Evolutionary conservation across 2,329 filamentous ascomycete genomes (phyloP).

Genomic region (Drechmeria coniospora): DNA sequence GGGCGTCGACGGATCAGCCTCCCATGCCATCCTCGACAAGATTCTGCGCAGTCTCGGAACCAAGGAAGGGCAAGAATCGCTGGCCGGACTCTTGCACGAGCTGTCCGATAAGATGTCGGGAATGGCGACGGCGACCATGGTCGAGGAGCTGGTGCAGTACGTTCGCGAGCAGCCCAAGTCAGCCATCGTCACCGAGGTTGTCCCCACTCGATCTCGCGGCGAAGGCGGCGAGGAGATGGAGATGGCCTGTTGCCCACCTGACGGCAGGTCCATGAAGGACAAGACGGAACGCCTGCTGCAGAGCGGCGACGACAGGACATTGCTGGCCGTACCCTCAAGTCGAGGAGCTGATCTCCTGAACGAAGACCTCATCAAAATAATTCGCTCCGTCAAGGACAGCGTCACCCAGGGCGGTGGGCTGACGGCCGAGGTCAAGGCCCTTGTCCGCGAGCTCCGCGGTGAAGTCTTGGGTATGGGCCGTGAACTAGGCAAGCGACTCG

Average conservation of each 20-base stretch:
- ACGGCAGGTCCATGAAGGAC: conserved; percentile 18
- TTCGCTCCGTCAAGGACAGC: conserved; percentile 81
- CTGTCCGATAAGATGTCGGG: conserved; percentile 57
- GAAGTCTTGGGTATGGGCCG: conserved; percentile 92
- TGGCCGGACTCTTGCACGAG: conserved; percentile 53
- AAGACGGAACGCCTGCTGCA: conserved; percentile 29
- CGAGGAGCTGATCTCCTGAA: conserved; percentile 42
- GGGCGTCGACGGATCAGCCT: conserved; percentile 38
- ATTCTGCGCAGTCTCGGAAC: conserved; percentile 94
- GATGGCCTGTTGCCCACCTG: too few relatives aligned
- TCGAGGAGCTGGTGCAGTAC: conserved; percentile 54
- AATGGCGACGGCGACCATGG: conserved; percentile 42
- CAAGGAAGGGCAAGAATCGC: conserved; percentile 78
- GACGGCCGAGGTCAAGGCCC: conserved; percentile 79
- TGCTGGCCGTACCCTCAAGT: conserved; percentile 25
- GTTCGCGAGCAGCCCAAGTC: conserved; percentile 37
- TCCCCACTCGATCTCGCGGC: conserved; percentile 4
- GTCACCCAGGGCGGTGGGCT: conserved; percentile 77
- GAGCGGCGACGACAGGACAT: conserved; percentile 24
- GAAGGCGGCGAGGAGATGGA: not conserved
- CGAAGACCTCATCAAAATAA: conserved; percentile 69
- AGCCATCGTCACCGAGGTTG: conserved; percentile 19
- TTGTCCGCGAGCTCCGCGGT: conserved; percentile 77
- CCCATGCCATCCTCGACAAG: conserved; percentile 72
- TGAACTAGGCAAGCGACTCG: conserved; percentile 75